A percentile compares a stretch with the other conserved stretches of the same genome.
Evolutionary conservation across 139 green algal genomes (phyloP).

Genomic region (Haematococcus lacustris): DNA sequence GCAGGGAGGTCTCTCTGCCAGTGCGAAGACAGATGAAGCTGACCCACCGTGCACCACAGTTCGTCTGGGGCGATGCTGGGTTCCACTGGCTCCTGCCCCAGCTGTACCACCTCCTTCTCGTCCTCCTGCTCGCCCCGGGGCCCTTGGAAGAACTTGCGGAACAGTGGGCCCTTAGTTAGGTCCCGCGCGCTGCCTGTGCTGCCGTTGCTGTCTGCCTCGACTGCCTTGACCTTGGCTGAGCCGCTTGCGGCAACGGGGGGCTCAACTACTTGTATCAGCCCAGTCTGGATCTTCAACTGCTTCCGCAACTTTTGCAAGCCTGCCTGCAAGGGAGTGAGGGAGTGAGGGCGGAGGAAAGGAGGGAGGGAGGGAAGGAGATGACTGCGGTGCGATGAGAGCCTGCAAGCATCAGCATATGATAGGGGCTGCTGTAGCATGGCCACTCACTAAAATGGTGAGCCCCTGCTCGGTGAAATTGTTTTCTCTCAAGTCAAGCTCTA

Average conservation of each 20-base stretch:
- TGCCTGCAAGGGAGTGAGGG: constrained; percentile 15
- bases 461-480: constrained; percentile 31
- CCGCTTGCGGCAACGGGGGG: background rate
- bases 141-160: constrained; percentile 57
- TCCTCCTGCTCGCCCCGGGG: constrained; percentile 27
- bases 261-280: constrained; percentile 8
- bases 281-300: constrained; percentile 32
- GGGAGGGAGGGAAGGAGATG: background rate
- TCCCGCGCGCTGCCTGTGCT: background rate
- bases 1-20: no score
- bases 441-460: constrained; percentile 1
- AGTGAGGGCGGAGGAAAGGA: background rate
- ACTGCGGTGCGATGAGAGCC: background rate
- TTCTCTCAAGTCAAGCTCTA: constrained; percentile 51
- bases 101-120: constrained; percentile 12
- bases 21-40: background rate
- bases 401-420: background rate
- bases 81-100: background rate
- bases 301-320: constrained; percentile 34
- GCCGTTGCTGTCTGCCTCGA: background rate
- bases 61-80: constrained; percentile 16
- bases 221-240: background rate
- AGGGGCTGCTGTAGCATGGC: background rate
- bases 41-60: constrained; percentile 24
- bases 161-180: constrained; percentile 12